These are phyloP conservation scores for Goffeauzyma gilvescens DNA, from an alignment of 768 basidiomycete species.

Conservation along the genomic window DNA sequence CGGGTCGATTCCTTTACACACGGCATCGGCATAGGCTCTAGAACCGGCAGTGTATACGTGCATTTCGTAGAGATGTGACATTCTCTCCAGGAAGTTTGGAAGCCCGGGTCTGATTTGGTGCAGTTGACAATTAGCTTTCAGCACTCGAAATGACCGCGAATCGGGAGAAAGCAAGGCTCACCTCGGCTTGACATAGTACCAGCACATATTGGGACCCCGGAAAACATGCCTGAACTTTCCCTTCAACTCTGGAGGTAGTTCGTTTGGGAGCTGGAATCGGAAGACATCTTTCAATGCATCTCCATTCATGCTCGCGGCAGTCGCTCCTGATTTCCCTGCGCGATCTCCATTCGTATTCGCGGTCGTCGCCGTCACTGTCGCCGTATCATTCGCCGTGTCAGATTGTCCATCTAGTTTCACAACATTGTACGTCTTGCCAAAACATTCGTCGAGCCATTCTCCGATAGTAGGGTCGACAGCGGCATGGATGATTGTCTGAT, in stretches of 20 bases:
- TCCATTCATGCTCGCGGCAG: conserved; percentile 76
- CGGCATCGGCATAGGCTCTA: conserved; percentile 84
- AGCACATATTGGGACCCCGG: conserved; percentile 46
- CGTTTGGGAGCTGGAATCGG: conserved; percentile 71
- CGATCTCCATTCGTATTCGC: not conserved
- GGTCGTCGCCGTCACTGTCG: conserved; percentile 14
- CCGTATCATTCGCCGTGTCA: no score
- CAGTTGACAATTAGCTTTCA: conserved; percentile 5
- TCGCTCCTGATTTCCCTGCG: conserved; percentile 18
- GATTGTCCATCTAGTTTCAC: not conserved
- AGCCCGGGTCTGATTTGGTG: conserved; percentile 75
- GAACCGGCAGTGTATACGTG: conserved; percentile 99
- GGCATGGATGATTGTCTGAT: conserved; percentile 96
- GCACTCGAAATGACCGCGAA: no score
- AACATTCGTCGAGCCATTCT: conserved; percentile 81
- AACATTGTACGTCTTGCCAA: not conserved
- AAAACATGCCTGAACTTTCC: conserved; percentile 6
- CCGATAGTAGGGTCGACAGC: conserved; percentile 97
- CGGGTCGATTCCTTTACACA: conserved; percentile 85
- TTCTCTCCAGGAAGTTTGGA: conserved; percentile 50
- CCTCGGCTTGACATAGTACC: conserved; percentile 98
- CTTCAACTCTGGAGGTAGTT: conserved; percentile 38
- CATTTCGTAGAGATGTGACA: conserved; percentile 78
- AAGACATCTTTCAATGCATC: conserved; percentile 75
- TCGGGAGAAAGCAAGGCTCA: conserved; percentile 34